phyloP scores from a whole-genome alignment of 2,329 filamentous ascomycete species.

The Ascochyta koolunga region DNA sequence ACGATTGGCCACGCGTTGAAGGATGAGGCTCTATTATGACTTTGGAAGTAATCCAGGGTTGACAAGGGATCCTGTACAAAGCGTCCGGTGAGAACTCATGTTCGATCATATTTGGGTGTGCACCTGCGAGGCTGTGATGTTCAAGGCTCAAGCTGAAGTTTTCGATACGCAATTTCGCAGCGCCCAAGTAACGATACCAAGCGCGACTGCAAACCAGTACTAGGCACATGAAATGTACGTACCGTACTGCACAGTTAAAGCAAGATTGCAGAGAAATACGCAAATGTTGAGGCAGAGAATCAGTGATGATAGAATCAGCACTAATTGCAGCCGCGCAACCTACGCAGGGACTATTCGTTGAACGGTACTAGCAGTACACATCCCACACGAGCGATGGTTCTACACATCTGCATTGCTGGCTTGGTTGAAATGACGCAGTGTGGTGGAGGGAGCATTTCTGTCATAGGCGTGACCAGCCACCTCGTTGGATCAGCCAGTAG shows the following conservation, averaged over 20 bases:
- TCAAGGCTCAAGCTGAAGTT: neutral
- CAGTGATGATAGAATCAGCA: neutral
- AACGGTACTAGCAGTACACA: neutral
- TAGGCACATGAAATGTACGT: neutral
- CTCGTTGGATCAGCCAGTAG: neutral
- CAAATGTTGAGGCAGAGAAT: neutral
- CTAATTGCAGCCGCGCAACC: neutral
- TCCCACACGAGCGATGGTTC: neutral
- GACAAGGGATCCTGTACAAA: conserved; percentile 6
- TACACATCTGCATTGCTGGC: neutral
- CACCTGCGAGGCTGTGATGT: neutral
- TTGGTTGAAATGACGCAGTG: conserved; percentile 1
- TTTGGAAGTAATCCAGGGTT: neutral
- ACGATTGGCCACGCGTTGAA: conserved; percentile 12
- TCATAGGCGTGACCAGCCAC: conserved; percentile 4
- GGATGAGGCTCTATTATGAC: conserved; percentile 13
- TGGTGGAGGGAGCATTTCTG: neutral
- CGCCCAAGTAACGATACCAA: neutral
- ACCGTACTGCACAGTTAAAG: neutral
- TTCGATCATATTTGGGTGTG: neutral
- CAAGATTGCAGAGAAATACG: neutral
- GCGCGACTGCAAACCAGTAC: neutral
- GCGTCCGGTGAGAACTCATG: conserved; percentile 7
- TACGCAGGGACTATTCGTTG: neutral
- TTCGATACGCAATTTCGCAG: neutral